A percentile compares a stretch with the other conserved stretches of the same genome.
Conservation (phyloP, 139 green algal genomes). For the Ulvella scutata region DNA sequence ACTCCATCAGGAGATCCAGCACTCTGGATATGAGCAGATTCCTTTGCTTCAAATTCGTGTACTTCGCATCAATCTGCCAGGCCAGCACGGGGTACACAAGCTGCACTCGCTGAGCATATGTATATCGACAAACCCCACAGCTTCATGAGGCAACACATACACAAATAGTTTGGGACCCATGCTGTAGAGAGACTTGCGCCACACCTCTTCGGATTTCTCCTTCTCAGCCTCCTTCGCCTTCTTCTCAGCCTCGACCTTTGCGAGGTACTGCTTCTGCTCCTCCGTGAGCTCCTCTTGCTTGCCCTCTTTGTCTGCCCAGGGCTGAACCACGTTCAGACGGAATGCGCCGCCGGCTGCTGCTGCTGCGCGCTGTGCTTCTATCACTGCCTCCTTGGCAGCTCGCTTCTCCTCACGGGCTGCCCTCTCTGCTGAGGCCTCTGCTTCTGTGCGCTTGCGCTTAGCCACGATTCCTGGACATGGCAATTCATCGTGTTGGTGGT, state of each 20-base stretch:
- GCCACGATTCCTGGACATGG: neutral
- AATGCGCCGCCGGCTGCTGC: conserved; percentile 23
- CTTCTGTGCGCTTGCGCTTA: neutral
- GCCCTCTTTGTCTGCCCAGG: conserved; percentile 62
- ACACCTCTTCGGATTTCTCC: conserved; percentile 19
- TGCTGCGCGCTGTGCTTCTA: neutral
- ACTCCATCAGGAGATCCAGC: too few relatives aligned
- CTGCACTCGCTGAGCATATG: too few relatives aligned
- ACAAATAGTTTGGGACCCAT: too few relatives aligned
- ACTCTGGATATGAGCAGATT: too few relatives aligned
- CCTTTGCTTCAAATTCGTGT: too few relatives aligned
- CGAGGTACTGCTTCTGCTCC: conserved; percentile 76
- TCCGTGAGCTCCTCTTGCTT: conserved; percentile 51
- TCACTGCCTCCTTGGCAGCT: conserved; percentile 5
- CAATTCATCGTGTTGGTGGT: too few relatives aligned
- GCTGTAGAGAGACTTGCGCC: too few relatives aligned
- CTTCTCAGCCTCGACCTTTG: conserved; percentile 41
- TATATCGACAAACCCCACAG: too few relatives aligned
- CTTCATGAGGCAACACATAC: too few relatives aligned
- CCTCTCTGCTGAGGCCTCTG: conserved; percentile 11
- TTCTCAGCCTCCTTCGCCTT: conserved; percentile 24
- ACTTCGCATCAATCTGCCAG: too few relatives aligned
- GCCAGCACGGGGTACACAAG: too few relatives aligned
- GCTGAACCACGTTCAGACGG: conserved; percentile 32
- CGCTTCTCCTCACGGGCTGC: conserved; percentile 14